Evolutionary conservation across 495 filamentous ascomycete species (phyloP), one percentile per base, ranked within the genome.

Genomic region (Penicillium salamii): DNA sequence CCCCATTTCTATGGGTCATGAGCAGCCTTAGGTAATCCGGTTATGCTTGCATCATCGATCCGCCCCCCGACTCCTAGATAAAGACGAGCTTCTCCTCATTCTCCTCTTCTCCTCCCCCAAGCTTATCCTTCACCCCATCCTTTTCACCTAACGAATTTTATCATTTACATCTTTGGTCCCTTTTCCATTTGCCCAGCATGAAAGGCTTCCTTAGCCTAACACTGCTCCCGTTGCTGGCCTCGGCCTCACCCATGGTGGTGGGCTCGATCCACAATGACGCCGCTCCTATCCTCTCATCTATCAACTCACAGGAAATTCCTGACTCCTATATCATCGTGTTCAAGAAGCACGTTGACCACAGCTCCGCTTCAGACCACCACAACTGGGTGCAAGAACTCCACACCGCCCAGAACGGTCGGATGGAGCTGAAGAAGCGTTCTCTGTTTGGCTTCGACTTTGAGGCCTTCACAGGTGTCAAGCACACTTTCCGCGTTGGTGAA

Each of bases 271-370:
- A 95, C 70, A 84, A 88, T 58, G 89, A 85, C 52, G 85, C 85
- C 35, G 93, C 95, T 55, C 95, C 95, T 57, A 77, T 99, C 54
- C 75, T 97, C 58, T 92, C 91, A 13, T 86, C 91, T 7, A 70
- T 78, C 21, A 85, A 86, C 59, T 78, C 90, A 21, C 73, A 88
- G 55, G 79, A 83, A 58, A 81, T 99, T 28, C 87, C 90, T 38
- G 87, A 96, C 74, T 90, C 89, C 32, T 99, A 97, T 70, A 96
- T 99, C 71, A 74, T 99, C 72, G 89, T 95, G 55, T 97, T 99
- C 82, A 97, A 99, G 84, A 87, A 92, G 69, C 90, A 97, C 65
- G 86, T 99, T 46, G 75, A 76, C 50, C 69, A 83, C 19, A 71
- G 72, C 15, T 75, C 80, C 43, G 89, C 87, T 11, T 67, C 79